Evolutionary conservation across 805 yeast species (phyloP).

Genomic region (Blastobotrys parvus): DNA sequence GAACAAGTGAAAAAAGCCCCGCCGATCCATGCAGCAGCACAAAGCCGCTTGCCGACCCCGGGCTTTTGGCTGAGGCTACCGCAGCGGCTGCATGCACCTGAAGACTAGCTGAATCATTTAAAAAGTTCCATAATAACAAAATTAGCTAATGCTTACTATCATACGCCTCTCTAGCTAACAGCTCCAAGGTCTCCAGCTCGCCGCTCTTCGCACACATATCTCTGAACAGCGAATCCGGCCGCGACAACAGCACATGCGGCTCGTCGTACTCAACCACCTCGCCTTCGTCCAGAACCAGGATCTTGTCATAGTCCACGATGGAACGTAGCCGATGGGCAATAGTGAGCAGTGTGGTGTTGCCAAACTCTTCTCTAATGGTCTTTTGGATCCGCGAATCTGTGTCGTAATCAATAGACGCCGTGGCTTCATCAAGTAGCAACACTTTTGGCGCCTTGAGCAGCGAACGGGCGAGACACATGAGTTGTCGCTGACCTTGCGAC

Average conservation of each 20-base stretch:
- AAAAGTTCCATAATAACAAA: no score
- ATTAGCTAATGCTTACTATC: no score
- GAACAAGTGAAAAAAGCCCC: no score
- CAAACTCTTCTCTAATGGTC: slow-evolving; percentile 64
- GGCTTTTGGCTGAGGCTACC: no score
- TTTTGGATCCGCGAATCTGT: slow-evolving; percentile 73
- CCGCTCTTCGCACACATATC: slow-evolving; percentile 84
- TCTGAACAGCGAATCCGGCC: slow-evolving; percentile 46
- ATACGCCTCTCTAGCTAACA: slow-evolving; percentile 49
- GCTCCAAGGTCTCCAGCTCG: slow-evolving; percentile 68
- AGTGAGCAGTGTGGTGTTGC: slow-evolving; percentile 66
- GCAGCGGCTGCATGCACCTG: no score
- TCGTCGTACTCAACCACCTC: slow-evolving; percentile 64
- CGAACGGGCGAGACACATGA: slow-evolving; percentile 78
- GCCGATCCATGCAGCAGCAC: no score
- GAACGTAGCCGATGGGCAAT: slow-evolving; percentile 83
- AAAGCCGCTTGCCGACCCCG: no score
- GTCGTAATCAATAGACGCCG: slow-evolving; percentile 67
- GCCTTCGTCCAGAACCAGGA: slow-evolving; percentile 77
- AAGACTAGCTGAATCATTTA: no score
- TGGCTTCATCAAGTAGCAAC: slow-evolving; percentile 75
- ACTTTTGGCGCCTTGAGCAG: slow-evolving; percentile 64
- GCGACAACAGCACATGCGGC: slow-evolving; percentile 51
- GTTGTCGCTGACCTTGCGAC: slow-evolving; percentile 87
- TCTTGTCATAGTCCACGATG: slow-evolving; percentile 64